Base-by-base conservation (phyloP, 1,284 basidiomycete genomes). In the Malassezia psittaci region DNA sequence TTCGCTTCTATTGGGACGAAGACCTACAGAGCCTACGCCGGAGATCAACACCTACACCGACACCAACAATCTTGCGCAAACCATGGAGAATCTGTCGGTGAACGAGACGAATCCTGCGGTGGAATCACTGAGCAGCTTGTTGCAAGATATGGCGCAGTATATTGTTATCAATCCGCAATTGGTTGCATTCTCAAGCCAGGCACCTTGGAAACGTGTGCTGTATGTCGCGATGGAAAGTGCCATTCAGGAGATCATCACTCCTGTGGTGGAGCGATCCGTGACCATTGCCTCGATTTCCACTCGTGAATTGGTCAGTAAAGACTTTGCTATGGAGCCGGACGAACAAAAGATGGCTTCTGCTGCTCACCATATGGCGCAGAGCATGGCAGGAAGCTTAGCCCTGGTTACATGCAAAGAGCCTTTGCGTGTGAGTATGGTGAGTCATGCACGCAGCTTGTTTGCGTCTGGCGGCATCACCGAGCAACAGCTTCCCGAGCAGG, bases 381-480 rank as follows among this genome's bases (percentile, higher is more conserved):
- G 90, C 75, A 82, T 98, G 50, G 94, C 94, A 16, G 93, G 93
- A 41, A 94, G 89, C 69, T 81, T 99, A 43, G 94, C 94, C 6
- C 78, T 96, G 49, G 94, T 99, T 21, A 98, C 94, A 15, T 98
- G 93, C 81, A 98, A 96, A 76, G 94, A 99, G 72, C 93, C 94
- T 1, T 77, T 99, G 57, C 86, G 90, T 68, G 88, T 85, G 69
- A 91, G 91, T 76, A 84, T 98, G 72, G 84, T 87, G n/a, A 84
- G 82, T 54, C 89, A 96, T 73, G 82, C 96, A 40, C 85, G 90
- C 24, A 82, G 84, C 46, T 51, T 74, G 42, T 65, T 74, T 37
- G 68, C 77, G 24, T 87, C 93, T 53, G 86, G 88, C 69, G 67
- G 67, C 33, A 67, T 70, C 53, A 67, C 59, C 45, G 68, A 70